Conservation (phyloP, 768 basidiomycete genomes). For the Brasilioporus rufonigricans region DNA sequence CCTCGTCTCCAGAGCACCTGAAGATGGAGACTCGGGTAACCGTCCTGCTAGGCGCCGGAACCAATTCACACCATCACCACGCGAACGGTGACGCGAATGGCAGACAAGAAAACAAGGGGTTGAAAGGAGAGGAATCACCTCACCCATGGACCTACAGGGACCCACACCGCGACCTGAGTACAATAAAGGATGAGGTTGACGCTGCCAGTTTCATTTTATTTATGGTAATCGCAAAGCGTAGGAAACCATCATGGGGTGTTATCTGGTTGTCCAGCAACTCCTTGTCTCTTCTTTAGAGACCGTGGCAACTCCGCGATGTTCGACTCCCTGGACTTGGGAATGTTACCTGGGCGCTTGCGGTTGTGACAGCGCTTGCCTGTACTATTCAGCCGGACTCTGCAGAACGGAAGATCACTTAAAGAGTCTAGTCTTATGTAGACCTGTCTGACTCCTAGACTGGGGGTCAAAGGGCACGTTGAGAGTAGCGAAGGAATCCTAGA, state of each 20-base stretch:
- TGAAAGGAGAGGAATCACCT: neutral
- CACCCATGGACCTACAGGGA: conserved; percentile 20
- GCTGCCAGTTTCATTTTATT: neutral
- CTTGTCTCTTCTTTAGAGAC: conserved; percentile 8
- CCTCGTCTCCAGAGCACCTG: neutral
- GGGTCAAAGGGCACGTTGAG: too few relatives aligned
- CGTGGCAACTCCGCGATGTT: neutral
- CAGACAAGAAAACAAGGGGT: conserved; percentile 17
- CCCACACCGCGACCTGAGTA: conserved; percentile 20
- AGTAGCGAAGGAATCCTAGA: too few relatives aligned
- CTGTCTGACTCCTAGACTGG: too few relatives aligned
- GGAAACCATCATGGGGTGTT: neutral
- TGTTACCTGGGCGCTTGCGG: neutral
- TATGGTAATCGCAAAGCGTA: neutral
- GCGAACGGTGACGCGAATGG: neutral
- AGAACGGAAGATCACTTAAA: neutral
- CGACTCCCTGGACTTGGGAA: neutral
- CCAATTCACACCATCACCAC: conserved; percentile 13
- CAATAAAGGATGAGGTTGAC: conserved; percentile 9
- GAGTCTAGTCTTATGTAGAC: too few relatives aligned
- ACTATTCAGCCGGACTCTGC: neutral
- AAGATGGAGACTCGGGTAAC: conserved; percentile 2
- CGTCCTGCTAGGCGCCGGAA: neutral
- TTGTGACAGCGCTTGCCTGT: neutral
- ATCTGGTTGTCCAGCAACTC: conserved; percentile 6